These are phyloP conservation scores for Cercophora scortea DNA, from an alignment of 495 filamentous ascomycete genomes.

Conservation along the genomic window DNA sequence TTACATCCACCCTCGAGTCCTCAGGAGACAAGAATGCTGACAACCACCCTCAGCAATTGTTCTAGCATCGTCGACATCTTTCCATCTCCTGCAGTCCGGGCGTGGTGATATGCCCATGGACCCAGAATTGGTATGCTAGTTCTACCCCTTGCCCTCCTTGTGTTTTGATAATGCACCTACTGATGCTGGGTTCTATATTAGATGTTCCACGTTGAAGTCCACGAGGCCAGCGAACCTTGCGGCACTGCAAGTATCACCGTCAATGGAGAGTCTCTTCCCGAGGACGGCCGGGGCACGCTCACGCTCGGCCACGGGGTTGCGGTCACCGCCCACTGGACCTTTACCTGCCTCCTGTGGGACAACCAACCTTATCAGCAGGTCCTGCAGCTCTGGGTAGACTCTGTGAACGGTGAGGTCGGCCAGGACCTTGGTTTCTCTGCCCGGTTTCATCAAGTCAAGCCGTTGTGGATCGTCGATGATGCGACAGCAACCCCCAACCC, in stretches of 20 bases:
- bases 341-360: slow-evolving; percentile 35
- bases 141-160: too few relatives aligned
- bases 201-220: slow-evolving; percentile 26
- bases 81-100: too few relatives aligned
- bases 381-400: slow-evolving; percentile 38
- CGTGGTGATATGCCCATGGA: too few relatives aligned
- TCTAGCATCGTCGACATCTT: too few relatives aligned
- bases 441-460: slow-evolving; percentile 37
- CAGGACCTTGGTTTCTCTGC: slow-evolving; percentile 34
- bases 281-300: slow-evolving; percentile 21
- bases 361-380: slow-evolving; percentile 31
- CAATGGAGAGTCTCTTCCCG: slow-evolving; percentile 24
- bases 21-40: too few relatives aligned
- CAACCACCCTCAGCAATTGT: too few relatives aligned
- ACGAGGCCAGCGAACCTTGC: slow-evolving; percentile 25
- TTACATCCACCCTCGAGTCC: too few relatives aligned
- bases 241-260: slow-evolving; percentile 29
- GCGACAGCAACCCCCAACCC: too few relatives aligned
- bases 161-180: background rate
- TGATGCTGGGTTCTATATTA: background rate
- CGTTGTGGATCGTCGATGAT: slow-evolving; percentile 28
- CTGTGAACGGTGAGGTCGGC: slow-evolving; percentile 24
- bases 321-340: slow-evolving; percentile 36
- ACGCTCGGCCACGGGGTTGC: slow-evolving; percentile 15
- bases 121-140: too few relatives aligned